Conservation (phyloP, 352 stramenopile species). For the Globisporangium nagaii region DNA sequence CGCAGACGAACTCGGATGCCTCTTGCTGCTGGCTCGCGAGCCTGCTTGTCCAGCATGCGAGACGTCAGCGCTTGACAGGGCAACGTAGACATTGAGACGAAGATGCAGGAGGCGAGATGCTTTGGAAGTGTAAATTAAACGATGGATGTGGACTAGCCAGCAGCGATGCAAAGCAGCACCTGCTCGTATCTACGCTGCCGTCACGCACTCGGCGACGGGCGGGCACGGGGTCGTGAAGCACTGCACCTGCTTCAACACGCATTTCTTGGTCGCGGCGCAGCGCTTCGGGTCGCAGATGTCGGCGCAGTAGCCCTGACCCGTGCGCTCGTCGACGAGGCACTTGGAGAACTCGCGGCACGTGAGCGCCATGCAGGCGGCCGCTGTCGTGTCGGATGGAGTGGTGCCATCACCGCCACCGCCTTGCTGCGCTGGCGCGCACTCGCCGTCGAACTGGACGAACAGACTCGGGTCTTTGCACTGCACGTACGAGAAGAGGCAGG, state of each 20-base stretch:
- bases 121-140: too few relatives aligned
- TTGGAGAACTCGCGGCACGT: constrained; percentile 37
- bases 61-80: too few relatives aligned
- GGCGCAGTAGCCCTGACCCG: constrained; percentile 36
- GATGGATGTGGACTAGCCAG: too few relatives aligned
- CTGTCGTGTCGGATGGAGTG: neutral
- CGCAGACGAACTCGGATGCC: too few relatives aligned
- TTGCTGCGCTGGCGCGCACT: neutral
- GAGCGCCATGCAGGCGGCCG: constrained; percentile 26
- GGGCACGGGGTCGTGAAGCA: constrained; percentile 57
- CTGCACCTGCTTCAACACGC: constrained; percentile 32
- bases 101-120: too few relatives aligned
- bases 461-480: constrained; percentile 6
- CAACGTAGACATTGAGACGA: too few relatives aligned
- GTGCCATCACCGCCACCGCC: neutral
- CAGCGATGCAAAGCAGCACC: neutral
- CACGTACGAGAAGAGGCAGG: constrained; percentile 2
- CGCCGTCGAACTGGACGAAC: neutral
- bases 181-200: neutral
- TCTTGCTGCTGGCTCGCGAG: too few relatives aligned
- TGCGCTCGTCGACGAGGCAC: constrained; percentile 33
- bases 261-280: constrained; percentile 35
- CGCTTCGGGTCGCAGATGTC: constrained; percentile 40
- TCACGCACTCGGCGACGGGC: constrained; percentile 43
- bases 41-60: too few relatives aligned